These are phyloP conservation scores for Arthrobotrys sinensis DNA, from an alignment of 2,329 filamentous ascomycete genomes.

Conservation along the genomic window DNA sequence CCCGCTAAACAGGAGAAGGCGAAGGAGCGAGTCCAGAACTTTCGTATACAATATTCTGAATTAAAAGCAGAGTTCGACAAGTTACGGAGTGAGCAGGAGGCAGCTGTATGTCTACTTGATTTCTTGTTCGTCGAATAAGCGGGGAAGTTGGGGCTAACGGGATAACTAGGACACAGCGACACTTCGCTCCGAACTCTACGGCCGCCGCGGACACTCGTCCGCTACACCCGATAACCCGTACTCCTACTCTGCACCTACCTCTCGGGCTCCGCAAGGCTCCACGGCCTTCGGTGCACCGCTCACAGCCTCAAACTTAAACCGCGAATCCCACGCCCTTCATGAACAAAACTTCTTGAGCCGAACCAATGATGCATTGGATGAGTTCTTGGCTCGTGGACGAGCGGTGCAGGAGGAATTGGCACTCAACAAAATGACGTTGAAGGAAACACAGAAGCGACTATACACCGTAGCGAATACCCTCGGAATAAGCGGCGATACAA, in stretches of 20 bases:
- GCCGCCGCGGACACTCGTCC: constrained; percentile 80
- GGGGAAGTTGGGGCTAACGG: constrained; percentile 4
- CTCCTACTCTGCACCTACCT: constrained; percentile 73
- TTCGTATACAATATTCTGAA: constrained; percentile 84
- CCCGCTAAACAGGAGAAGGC: constrained; percentile 93
- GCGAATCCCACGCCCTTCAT: constrained; percentile 78
- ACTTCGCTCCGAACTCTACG: constrained; percentile 86
- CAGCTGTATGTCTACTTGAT: constrained; percentile 71
- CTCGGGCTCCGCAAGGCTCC: constrained; percentile 69
- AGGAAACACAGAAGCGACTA: constrained; percentile 89
- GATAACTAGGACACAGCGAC: constrained; percentile 72
- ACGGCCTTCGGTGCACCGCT: constrained; percentile 68
- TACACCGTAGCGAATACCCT: constrained; percentile 95
- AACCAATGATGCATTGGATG: constrained; percentile 88
- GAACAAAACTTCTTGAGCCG: constrained; percentile 89
- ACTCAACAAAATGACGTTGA: constrained; percentile 92
- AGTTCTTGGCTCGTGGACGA: constrained; percentile 91
- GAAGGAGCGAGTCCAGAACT: constrained; percentile 85
- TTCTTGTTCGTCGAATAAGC: not conserved
- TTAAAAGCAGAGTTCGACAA: constrained; percentile 84
- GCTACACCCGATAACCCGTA: constrained; percentile 92
- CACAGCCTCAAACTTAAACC: constrained; percentile 60
- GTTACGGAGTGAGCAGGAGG: constrained; percentile 83
- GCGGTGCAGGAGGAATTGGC: constrained; percentile 90
- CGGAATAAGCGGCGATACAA: constrained; percentile 94